Conservation (phyloP, 345 rosid genomes). For the Syzygium oleosum region DNA sequence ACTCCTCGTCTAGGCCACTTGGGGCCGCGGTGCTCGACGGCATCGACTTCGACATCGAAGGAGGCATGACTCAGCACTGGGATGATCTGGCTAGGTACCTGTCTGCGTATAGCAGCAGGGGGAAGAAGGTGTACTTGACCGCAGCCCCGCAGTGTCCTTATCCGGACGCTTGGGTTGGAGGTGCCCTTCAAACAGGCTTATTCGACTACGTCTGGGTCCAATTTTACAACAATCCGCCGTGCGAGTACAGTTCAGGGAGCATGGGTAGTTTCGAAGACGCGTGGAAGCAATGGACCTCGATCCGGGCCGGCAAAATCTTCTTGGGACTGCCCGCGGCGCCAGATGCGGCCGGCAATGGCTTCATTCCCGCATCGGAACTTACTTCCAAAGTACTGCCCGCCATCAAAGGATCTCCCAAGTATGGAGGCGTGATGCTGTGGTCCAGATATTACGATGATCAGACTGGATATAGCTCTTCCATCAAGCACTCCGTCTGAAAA, state of each 20-base stretch:
- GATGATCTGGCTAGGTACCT: constrained; percentile 17
- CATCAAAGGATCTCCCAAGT: constrained; percentile 11
- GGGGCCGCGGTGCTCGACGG: constrained; percentile 11
- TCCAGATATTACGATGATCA: constrained; percentile 12
- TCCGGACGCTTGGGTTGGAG: constrained; percentile 12
- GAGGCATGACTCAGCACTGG: constrained; percentile 8
- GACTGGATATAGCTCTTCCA: constrained; percentile 9
- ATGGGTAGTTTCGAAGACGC: background rate
- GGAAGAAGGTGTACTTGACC: constrained; percentile 19
- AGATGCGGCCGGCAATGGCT: constrained; percentile 4
- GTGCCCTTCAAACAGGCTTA: constrained; percentile 12
- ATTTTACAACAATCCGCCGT: constrained; percentile 21
- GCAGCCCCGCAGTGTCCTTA: constrained; percentile 20
- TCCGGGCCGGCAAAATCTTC: constrained; percentile 7
- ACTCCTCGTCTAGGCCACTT: background rate
- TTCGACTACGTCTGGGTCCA: constrained; percentile 18
- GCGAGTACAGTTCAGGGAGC: constrained; percentile 1
- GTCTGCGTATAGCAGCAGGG: constrained; percentile 6
- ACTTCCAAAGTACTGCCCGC: constrained; percentile 7
- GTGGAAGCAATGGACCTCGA: constrained; percentile 16
- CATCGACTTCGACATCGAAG: constrained; percentile 19
- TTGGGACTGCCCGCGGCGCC: constrained; percentile 15
- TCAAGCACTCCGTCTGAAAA: constrained; percentile 1
- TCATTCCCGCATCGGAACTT: constrained; percentile 9
- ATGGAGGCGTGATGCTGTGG: constrained; percentile 27